Conservation (phyloP, 306 rosid genomes). For the Castanea mollissima region DNA sequence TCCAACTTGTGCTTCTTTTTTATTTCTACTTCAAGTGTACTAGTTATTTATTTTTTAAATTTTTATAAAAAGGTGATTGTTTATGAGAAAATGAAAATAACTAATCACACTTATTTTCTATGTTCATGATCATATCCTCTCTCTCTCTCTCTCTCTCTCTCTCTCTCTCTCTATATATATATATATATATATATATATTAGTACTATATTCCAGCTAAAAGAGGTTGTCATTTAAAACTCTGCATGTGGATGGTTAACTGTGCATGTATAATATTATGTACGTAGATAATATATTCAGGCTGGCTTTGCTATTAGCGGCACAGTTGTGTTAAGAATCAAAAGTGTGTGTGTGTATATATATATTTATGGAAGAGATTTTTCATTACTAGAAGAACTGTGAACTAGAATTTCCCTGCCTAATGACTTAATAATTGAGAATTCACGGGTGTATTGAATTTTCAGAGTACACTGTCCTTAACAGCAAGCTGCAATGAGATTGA, state of each 20-base stretch:
- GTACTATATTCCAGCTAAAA: conserved; percentile 43
- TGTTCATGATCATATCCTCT: not conserved
- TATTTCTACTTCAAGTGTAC: conserved; percentile 18
- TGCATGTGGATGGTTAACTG: conserved; percentile 46
- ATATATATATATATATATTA: not conserved
- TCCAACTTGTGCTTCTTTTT: conserved; percentile 43
- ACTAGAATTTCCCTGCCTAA: not conserved
- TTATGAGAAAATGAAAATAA: conserved; percentile 11
- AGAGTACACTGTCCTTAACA: not conserved
- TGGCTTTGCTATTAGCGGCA: not conserved
- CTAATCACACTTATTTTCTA: conserved; percentile 20
- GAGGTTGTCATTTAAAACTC: conserved; percentile 56
- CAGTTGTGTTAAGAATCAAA: not conserved
- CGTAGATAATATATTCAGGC: not conserved
- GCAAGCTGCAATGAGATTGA: not conserved
- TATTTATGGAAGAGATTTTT: not conserved
- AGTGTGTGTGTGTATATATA: not conserved
- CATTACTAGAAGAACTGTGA: not conserved
- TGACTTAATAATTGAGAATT: not conserved
- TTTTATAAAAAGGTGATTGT: conserved; percentile 12
- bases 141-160: not conserved
- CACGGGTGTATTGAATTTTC: not conserved
- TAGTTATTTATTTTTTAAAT: not conserved
- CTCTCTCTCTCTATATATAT: not conserved
- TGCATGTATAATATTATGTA: conserved; percentile 19